These are phyloP conservation scores for Saccharomycopsis schoenii DNA, from an alignment of 805 yeast genomes.

Conservation along the genomic window DNA sequence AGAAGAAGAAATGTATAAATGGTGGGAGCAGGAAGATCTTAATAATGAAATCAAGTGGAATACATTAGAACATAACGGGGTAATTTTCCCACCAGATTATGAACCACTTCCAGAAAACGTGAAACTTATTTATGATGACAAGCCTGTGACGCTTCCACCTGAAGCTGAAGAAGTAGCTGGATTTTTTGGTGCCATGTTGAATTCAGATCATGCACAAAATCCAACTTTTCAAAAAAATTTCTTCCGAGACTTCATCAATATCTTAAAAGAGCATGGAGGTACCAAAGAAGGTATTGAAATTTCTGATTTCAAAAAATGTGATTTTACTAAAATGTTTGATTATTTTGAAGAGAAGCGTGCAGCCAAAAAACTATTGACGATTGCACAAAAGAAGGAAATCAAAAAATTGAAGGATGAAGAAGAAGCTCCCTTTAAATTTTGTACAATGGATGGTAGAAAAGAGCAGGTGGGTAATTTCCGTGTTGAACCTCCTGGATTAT, in stretches of 20 bases:
- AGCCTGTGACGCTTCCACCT: conserved; percentile 62
- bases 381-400: conserved; percentile 65
- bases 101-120: conserved; percentile 75
- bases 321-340: conserved; percentile 64
- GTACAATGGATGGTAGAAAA: conserved; percentile 75
- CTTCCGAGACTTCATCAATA: conserved; percentile 65
- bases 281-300: conserved; percentile 36
- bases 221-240: conserved; percentile 82
- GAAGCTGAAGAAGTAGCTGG: conserved; percentile 97
- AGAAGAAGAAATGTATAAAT: conserved; percentile 55
- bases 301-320: conserved; percentile 56
- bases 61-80: conserved; percentile 80
- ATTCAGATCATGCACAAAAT: conserved; percentile 81
- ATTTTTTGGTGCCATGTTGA: conserved; percentile 80
- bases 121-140: conserved; percentile 65
- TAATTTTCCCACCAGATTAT: conserved; percentile 86
- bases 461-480: conserved; percentile 92
- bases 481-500: conserved; percentile 93
- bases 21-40: conserved; percentile 77
- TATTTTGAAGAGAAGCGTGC: conserved; percentile 62
- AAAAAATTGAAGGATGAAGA: conserved; percentile 62
- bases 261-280: conserved; percentile 63
- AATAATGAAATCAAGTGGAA: conserved; percentile 82
- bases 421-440: conserved; percentile 76
- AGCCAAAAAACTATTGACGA: conserved; percentile 57